Evolutionary conservation across 768 basidiomycete genomes (phyloP).

Genomic region (Pleurotus eryngii): DNA sequence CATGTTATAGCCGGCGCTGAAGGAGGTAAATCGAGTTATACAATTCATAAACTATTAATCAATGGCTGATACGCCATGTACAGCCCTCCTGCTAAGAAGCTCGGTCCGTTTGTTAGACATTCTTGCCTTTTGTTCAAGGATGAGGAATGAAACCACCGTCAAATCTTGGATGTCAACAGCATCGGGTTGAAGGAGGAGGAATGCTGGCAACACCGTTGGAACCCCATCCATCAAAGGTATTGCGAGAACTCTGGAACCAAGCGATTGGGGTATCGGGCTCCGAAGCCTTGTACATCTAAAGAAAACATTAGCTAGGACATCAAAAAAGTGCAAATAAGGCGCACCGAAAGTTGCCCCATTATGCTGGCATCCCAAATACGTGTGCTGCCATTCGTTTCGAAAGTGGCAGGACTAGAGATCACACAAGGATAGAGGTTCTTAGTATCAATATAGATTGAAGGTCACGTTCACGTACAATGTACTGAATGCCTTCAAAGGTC

Average conservation of each 20-base stretch:
- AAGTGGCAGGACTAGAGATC: conserved; percentile 20
- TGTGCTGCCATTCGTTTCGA: conserved; percentile 14
- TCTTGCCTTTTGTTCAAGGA: conserved; percentile 21
- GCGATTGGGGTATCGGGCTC: conserved; percentile 17
- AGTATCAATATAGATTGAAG: too few species aligned
- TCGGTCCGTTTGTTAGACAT: not conserved
- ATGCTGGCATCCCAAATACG: conserved; percentile 19
- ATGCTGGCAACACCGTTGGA: conserved; percentile 13
- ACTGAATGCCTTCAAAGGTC: conserved; percentile 14
- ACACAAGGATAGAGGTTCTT: not conserved
- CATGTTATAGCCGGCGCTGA: too few species aligned
- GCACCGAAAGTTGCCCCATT: conserved; percentile 18
- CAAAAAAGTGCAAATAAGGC: not conserved
- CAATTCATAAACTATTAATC: too few species aligned
- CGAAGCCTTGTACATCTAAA: too few species aligned
- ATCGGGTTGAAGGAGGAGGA: conserved; percentile 18
- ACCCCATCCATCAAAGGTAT: conserved; percentile 10
- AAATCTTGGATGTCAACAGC: conserved; percentile 20
- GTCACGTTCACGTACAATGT: conserved; percentile 21
- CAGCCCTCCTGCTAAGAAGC: not conserved
- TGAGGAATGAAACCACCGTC: conserved; percentile 19
- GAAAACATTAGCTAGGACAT: too few species aligned
- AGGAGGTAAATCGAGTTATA: too few species aligned
- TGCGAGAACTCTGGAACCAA: conserved; percentile 21
- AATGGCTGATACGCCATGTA: not conserved